Percentiles rank a stretch among this genome's conserved stretches.
phyloP scores from a whole-genome alignment of 2,329 filamentous ascomycete genomes.

The Massarina eburnea region DNA sequence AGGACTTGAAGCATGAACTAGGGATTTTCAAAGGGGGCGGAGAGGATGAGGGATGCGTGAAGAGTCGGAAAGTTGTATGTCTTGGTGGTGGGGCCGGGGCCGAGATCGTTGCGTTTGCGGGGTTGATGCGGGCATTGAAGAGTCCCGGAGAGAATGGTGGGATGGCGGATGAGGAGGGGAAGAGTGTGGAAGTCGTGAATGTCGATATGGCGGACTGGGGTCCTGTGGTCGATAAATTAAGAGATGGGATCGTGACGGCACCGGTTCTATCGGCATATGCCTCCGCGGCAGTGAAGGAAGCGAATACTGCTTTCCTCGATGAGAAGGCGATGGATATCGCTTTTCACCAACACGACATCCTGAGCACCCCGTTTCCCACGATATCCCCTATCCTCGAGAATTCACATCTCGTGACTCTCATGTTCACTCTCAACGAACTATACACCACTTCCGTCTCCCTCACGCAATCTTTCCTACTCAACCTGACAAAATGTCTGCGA shows the following conservation, averaged over 20 bases:
- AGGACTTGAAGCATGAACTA: conserved; percentile 31
- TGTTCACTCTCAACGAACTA: conserved; percentile 96
- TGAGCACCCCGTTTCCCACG: conserved; percentile 43
- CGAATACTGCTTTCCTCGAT: conserved; percentile 43
- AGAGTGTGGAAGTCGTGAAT: conserved; percentile 56
- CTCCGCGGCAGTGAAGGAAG: conserved; percentile 47
- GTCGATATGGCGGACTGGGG: conserved; percentile 84
- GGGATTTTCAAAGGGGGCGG: background rate
- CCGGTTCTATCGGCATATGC: conserved; percentile 51
- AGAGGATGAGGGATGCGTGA: background rate
- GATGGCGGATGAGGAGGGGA: background rate
- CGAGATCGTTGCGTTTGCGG: conserved; percentile 66
- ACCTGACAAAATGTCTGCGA: conserved; percentile 61
- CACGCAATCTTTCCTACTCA: conserved; percentile 75
- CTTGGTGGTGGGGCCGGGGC: conserved; percentile 68
- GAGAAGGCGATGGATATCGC: conserved; percentile 34
- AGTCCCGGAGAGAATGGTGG: conserved; percentile 3
- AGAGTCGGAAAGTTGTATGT: conserved; percentile 51
- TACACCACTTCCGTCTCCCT: conserved; percentile 75
- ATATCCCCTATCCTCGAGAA: conserved; percentile 35
- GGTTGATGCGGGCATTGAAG: conserved; percentile 46
- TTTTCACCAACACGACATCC: conserved; percentile 56
- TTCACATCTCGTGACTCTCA: conserved; percentile 67
- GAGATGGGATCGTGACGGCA: conserved; percentile 56
- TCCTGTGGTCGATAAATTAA: conserved; percentile 61